Base-by-base conservation (phyloP, 2,329 filamentous ascomycete species). In the Allantophomopsis lycopodina region DNA sequence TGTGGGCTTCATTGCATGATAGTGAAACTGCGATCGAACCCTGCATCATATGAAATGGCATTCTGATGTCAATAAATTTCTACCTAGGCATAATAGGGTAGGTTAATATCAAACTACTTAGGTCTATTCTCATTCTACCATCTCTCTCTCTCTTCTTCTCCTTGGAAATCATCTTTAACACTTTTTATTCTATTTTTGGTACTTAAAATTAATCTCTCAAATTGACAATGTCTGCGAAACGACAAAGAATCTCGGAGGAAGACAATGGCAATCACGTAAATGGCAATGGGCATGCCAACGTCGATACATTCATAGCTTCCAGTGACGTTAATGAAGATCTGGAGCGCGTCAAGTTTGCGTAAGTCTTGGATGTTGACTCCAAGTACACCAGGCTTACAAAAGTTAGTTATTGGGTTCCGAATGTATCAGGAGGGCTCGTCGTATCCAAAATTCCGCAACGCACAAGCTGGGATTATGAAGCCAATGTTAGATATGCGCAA, bases 371-470 rank as follows among this genome's bases (percentile, higher is more conserved):
- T 34, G 23, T 39, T n/a, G 15, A 14, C 31, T 13, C 38, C 43
- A 18, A 23, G 3, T 28, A 28, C 10, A 28, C 23, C 23, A 28
- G 3, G 8, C 35, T 42, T 28, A 42, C 32, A 38, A 17, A 16
- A 11, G 14, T 36, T 35, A 61, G 59, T 8, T 70, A 69, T 51
- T 71, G 66, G 67, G 65, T 71, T 0, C 68, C 67, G 13, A 71
- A 71, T 44, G 68, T 71, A 4, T 69, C 65, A 0, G 68, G 67
- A 20, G 67, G 66, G 10, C 58, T 71, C 1, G 66, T 71, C 11
- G 66, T 71, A 32, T 65, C 60, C 43, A 71, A 70, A 46, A 69
- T 71, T 38, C 60, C 62, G 4, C 67, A 70, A 44, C 57, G 53
- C 16, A 71, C 67, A 0, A 56, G 53, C 33, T 71, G 66, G 66